phyloP scores from a whole-genome alignment of 768 basidiomycete species.

The Trametes elegans region DNA sequence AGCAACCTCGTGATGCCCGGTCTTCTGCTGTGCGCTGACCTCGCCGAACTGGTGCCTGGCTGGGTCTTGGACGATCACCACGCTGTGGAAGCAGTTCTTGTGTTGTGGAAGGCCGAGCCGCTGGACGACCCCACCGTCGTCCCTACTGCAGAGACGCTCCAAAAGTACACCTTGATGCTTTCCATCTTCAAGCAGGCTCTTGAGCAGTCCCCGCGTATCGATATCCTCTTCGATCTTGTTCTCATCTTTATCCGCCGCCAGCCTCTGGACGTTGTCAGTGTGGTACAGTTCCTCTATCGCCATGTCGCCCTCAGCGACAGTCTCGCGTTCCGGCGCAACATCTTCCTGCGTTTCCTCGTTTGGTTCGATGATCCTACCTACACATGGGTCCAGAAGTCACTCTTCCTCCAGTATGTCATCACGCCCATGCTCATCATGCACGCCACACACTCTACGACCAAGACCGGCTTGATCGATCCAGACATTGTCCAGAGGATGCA shows the following conservation, averaged over 20 bases:
- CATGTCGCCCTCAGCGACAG: conserved; percentile 78
- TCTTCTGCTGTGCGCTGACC: conserved; percentile 73
- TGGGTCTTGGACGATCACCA: conserved; percentile 73
- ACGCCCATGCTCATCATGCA: conserved; percentile 85
- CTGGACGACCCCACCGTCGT: conserved; percentile 27
- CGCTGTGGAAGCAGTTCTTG: conserved; percentile 68
- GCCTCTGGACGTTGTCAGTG: conserved; percentile 75
- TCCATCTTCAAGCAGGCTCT: conserved; percentile 76
- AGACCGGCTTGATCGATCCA: conserved; percentile 63
- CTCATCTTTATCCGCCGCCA: conserved; percentile 76
- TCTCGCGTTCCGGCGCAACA: conserved; percentile 69
- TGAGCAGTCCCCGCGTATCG: conserved; percentile 71
- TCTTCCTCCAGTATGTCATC: conserved; percentile 77
- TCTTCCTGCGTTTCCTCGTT: conserved; percentile 80
- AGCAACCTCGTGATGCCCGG: conserved; percentile 59
- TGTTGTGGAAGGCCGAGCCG: conserved; percentile 62
- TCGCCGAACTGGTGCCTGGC: conserved; percentile 58
- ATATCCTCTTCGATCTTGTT: conserved; percentile 86
- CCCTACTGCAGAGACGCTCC: conserved; percentile 49
- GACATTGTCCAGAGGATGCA: conserved; percentile 72
- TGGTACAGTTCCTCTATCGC: conserved; percentile 82
- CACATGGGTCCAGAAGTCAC: conserved; percentile 74
- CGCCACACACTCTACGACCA: conserved; percentile 51
- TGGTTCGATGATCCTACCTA: conserved; percentile 72
- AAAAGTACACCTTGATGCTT: conserved; percentile 64